Evolutionary conservation across 257 asterid species (phyloP), one percentile per base, ranked within the genome.

Genomic region (Parsonsia alboflavescens): DNA sequence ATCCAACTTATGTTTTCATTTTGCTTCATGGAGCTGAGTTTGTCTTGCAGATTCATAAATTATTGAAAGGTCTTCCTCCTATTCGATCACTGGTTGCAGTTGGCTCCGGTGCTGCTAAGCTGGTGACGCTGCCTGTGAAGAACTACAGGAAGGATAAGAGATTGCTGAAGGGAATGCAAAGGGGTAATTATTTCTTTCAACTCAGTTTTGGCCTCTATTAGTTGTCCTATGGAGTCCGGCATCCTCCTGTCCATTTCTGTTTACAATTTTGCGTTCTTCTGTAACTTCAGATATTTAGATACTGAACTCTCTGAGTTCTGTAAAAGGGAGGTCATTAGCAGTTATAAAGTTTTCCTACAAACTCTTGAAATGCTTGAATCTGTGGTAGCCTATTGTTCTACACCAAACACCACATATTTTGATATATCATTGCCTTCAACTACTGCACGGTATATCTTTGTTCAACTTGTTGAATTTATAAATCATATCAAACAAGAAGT

Each of bases 61-160:
- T 95, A 82, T 82, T 95, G 85, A 86, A 89, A 85, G 99, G 99
- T 79, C 99, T 95, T 75, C 93, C 96, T 77, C 99, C 99, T 59
- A 91, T 95, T 73, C 86, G 90, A 78, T 95, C 99, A 68, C 73
- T 95, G 84, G 88, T 95, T 83, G 90, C 98, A 78, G 98, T 95
- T 81, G 90, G 98, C 84, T 90, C 98, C 76, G 95, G 99, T 81
- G 98, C 99, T 84, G 96, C 93, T 73, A 92, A 95, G 88, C 85
- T 95, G 87, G 92, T 90, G 64, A 86, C 97, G 59, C 71, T 88
- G 80, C 99, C 99, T 53, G 61, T 95, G 85, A 92, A 88, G 88
- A 86, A 77, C 89, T 95, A 95, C 80, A 89, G 77, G 80, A 88
- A 87, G 86, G 98, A 95, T 78, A 89, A 87, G 33, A 89, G 93